Percentiles rank a stretch among this genome's conserved stretches.
Evolutionary conservation across 495 filamentous ascomycete species (phyloP).

Genomic region (Podospora comata): DNA sequence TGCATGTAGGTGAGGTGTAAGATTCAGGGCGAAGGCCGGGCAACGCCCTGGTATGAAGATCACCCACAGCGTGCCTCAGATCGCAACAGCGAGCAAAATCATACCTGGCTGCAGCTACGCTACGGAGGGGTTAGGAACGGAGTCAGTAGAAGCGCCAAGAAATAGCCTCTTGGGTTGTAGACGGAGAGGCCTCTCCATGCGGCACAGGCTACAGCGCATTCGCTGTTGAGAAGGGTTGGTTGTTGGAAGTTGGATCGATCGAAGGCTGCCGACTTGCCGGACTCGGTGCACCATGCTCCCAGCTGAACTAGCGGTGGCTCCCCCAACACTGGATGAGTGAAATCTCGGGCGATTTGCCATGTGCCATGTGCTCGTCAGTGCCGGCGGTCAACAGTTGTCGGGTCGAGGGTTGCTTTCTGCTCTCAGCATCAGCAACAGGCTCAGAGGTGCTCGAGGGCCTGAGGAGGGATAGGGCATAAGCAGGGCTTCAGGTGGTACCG

Average conservation of each 20-base stretch:
- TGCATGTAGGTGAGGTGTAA: background rate
- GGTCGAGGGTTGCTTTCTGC: background rate
- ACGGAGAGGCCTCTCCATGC: background rate
- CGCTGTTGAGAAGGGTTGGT: background rate
- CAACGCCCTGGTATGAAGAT: background rate
- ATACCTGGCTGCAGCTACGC: background rate
- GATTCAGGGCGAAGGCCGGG: too few relatives aligned
- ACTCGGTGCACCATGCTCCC: background rate
- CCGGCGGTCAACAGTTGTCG: conserved; percentile 9
- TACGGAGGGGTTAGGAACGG: background rate
- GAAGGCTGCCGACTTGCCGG: conserved; percentile 17
- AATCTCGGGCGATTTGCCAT: conserved; percentile 6
- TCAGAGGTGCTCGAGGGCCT: background rate
- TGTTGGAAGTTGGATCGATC: background rate
- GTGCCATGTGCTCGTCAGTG: background rate
- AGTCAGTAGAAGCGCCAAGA: background rate
- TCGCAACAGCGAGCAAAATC: background rate
- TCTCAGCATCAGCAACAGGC: background rate
- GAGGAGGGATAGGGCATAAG: background rate
- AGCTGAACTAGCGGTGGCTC: background rate
- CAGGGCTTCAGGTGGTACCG: background rate
- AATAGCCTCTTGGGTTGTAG: background rate
- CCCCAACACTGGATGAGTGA: background rate
- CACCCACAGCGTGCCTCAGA: background rate
- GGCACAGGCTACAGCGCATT: background rate